These are phyloP conservation scores for Talaromyces atroroseus DNA, from an alignment of 2,329 filamentous ascomycete genomes.

Conservation along the genomic window DNA sequence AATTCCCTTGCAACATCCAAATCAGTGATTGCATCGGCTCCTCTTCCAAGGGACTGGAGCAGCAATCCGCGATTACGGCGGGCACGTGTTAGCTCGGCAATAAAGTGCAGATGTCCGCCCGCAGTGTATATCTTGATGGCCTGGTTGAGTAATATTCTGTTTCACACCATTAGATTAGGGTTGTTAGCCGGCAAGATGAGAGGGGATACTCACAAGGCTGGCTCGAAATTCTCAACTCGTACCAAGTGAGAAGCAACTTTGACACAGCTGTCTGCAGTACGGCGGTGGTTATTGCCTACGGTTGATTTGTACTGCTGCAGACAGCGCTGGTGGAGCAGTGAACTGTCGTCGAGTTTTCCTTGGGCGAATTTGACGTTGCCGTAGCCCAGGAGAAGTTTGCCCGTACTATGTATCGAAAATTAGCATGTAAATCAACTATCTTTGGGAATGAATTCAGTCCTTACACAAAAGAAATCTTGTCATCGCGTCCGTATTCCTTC, in stretches of 20 bases:
- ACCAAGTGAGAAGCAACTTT: slow-evolving; percentile 1
- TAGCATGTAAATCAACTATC: background rate
- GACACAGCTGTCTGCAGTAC: background rate
- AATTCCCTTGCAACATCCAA: slow-evolving; percentile 5
- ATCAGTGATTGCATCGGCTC: background rate
- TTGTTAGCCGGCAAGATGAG: background rate
- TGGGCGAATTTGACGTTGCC: background rate
- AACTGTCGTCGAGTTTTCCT: background rate
- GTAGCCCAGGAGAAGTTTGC: slow-evolving; percentile 4
- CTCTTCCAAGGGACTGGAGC: background rate
- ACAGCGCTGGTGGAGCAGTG: background rate
- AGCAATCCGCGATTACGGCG: background rate
- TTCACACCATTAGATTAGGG: background rate
- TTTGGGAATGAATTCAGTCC: background rate
- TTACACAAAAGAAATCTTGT: slow-evolving; percentile 3
- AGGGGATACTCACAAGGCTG: background rate
- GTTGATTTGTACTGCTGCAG: slow-evolving; percentile 4
- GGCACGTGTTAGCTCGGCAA: background rate
- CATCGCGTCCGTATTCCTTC: slow-evolving; percentile 3
- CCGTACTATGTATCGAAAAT: background rate
- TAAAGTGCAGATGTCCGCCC: background rate
- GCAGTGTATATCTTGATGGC: slow-evolving; percentile 1
- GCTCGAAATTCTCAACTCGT: background rate
- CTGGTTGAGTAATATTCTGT: background rate
- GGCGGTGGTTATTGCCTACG: background rate